Percentiles rank a stretch among this genome's conserved stretches.
These are phyloP conservation scores for Phytophthora cajani DNA, from an alignment of 352 stramenopile genomes.

Conservation along the genomic window DNA sequence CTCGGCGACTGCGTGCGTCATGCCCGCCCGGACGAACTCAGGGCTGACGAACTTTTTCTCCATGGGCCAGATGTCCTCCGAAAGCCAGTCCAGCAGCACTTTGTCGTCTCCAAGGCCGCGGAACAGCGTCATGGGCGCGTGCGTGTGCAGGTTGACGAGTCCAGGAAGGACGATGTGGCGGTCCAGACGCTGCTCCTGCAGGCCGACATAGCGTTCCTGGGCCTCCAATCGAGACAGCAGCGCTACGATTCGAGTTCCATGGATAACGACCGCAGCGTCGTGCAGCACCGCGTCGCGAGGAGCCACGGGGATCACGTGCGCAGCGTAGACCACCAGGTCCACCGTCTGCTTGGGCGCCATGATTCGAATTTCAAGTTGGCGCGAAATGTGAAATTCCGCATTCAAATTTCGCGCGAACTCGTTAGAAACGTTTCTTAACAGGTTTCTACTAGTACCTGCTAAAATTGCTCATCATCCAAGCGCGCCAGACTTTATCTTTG, in stretches of 20 bases:
- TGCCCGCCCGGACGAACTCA: slow-evolving; percentile 73
- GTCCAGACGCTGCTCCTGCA: slow-evolving; percentile 40
- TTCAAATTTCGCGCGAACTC: not conserved
- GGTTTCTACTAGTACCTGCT: not conserved
- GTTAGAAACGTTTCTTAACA: not conserved
- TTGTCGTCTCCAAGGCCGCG: slow-evolving; percentile 87
- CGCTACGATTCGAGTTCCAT: slow-evolving; percentile 63
- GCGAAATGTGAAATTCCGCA: slow-evolving; percentile 8
- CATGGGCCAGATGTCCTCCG: slow-evolving; percentile 79
- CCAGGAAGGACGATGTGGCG: slow-evolving; percentile 83
- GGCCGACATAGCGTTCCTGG: slow-evolving; percentile 47
- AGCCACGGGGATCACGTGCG: slow-evolving; percentile 79
- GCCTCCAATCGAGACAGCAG: slow-evolving; percentile 59
- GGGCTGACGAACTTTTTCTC: slow-evolving; percentile 77
- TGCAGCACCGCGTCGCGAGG: slow-evolving; percentile 65
- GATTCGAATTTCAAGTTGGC: slow-evolving; percentile 8
- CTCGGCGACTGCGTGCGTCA: slow-evolving; percentile 74
- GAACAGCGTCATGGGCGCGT: slow-evolving; percentile 82
- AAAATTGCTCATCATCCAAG: not conserved
- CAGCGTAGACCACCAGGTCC: slow-evolving; percentile 72
- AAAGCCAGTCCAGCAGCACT: slow-evolving; percentile 75
- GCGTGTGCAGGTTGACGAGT: slow-evolving; percentile 84
- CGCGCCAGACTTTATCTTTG: not conserved
- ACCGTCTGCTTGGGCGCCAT: slow-evolving; percentile 14
- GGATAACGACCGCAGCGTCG: slow-evolving; percentile 71